Evolutionary conservation across 352 stramenopile genomes (phyloP), one percentile per base, ranked within the genome.

Genomic region (Stramenopiles sp.): DNA sequence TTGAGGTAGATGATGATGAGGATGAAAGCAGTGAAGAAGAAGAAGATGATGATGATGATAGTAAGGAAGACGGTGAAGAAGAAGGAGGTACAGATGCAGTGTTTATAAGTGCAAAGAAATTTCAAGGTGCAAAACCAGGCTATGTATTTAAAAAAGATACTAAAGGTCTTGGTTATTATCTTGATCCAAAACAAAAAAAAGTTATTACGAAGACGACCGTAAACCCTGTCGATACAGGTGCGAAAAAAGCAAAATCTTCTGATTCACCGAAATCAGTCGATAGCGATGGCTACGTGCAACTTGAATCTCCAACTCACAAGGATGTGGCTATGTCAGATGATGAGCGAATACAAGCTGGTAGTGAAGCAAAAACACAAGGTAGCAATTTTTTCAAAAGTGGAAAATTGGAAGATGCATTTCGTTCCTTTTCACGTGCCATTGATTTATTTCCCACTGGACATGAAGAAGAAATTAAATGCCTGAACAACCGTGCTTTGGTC

Each of bases 401-500:
- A 13, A 33, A 76, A 31, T 20, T 76, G 4, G 65, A 13, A 31
- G 13, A 76, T 33, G 65, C 65, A 7, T 76, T 13, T 33, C 4
- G 65, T 13, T 33, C 31, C 7, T 76, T 76, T 33, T 76, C 65
- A 76, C 65, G 65, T 7, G 65, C 65, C 65, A 76, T 76, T 76
- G 65, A 76, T 76, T 33, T 76, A 20, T 76, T 76, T 20, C 65
- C 65, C 4, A 13, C 30, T 33, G 65, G 65, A 13, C 65, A 76
- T 33, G 65, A 76, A 76, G 65, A 76, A 20, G 31, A 31, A 20
- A 20, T 33, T 7, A 76, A 76, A 20, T 76, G 65, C 13, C 65
- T 76, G 4, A 76, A 76, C 65, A 76, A 76, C 65, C 65, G 65
- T 13, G 65, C 65, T 20, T 33, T 76, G 65, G 65, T 76, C 7